Evolutionary conservation across 257 asterid species (phyloP).

Genomic region (Fraxinus quadrangulata): DNA sequence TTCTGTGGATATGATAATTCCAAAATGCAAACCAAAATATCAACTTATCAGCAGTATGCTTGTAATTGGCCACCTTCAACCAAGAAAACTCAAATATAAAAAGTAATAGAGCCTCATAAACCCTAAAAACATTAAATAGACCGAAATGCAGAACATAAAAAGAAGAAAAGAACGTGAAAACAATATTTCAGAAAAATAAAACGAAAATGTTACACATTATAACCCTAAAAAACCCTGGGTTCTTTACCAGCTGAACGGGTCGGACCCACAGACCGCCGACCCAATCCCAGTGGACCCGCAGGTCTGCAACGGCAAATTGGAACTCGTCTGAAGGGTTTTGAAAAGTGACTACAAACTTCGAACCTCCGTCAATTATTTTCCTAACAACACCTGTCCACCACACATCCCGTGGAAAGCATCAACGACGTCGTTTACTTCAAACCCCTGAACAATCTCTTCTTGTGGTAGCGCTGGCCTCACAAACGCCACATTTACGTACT

Average conservation of each 20-base stretch:
- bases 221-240: not conserved
- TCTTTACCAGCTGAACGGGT: slow-evolving; percentile 52
- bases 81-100: not conserved
- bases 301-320: slow-evolving; percentile 45
- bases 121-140: not conserved
- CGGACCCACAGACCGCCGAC: slow-evolving; percentile 57
- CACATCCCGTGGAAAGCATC: slow-evolving; percentile 64
- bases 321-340: slow-evolving; percentile 56
- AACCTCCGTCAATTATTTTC: slow-evolving; percentile 27
- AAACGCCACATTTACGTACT: slow-evolving; percentile 33
- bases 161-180: not conserved
- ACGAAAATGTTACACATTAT: not conserved
- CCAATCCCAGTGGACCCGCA: slow-evolving; percentile 74
- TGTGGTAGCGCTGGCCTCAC: slow-evolving; percentile 57
- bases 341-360: slow-evolving; percentile 46
- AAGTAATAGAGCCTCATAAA: not conserved
- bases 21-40: not conserved
- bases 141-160: not conserved
- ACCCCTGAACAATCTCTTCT: slow-evolving; percentile 18
- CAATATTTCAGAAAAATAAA: not conserved
- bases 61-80: slow-evolving; percentile 1
- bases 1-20: not conserved
- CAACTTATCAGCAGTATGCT: slow-evolving; percentile 3
- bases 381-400: slow-evolving; percentile 70
- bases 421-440: slow-evolving; percentile 49